These are phyloP conservation scores for Carex arenaria DNA, from an alignment of 202 grass and related monocot genomes.

Conservation along the genomic window DNA sequence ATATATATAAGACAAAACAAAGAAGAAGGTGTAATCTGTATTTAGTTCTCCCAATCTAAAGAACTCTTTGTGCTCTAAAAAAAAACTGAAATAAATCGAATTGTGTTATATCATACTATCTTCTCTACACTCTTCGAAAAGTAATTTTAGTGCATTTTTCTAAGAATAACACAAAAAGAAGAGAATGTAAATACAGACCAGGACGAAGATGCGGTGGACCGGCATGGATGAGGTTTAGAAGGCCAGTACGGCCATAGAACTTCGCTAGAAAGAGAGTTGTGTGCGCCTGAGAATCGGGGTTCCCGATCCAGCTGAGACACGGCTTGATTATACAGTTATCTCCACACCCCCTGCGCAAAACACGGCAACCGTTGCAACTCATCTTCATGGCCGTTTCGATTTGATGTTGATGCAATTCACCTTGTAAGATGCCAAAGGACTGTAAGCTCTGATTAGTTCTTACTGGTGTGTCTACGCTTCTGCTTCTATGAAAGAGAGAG, in stretches of 20 bases:
- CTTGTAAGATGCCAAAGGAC: not conserved
- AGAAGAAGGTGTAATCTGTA: not conserved
- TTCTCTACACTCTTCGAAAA: not conserved
- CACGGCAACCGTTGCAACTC: constrained; percentile 19
- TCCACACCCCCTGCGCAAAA: constrained; percentile 13
- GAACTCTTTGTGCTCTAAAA: not conserved
- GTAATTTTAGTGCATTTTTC: not conserved
- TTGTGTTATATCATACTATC: not conserved
- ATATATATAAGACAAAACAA: not conserved
- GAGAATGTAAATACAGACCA: not conserved
- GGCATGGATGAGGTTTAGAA: not conserved
- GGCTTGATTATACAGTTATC: constrained; percentile 18
- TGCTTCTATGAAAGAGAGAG: not conserved
- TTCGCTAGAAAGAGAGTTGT: constrained; percentile 17
- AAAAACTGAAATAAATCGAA: not conserved
- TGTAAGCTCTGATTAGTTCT: not conserved
- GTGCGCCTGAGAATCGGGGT: constrained; percentile 10
- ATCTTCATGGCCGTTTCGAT: not conserved
- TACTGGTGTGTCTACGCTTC: not conserved
- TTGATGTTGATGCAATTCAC: not conserved
- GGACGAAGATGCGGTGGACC: constrained; percentile 1
- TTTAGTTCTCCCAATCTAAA: not conserved
- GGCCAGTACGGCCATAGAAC: constrained; percentile 23
- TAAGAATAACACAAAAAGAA: not conserved
- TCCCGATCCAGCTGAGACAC: constrained; percentile 15